phyloP scores from a whole-genome alignment of 2,329 filamentous ascomycete genomes.

The Fonsecaea erecta region DNA sequence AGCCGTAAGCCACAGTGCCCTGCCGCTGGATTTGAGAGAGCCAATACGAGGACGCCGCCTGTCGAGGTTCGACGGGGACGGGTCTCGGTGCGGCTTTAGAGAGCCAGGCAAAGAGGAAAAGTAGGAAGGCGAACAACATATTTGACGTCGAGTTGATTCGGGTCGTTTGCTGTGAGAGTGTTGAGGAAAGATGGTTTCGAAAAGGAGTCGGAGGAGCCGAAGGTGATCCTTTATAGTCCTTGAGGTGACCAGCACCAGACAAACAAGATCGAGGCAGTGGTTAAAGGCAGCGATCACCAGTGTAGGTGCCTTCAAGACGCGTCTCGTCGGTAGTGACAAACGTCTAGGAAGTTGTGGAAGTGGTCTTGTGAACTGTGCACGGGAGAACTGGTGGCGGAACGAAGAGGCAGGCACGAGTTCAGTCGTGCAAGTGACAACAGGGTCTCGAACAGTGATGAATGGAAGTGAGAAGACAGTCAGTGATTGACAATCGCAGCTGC shows the following conservation, averaged over 20 bases:
- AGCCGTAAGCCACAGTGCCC: slow-evolving; percentile 65
- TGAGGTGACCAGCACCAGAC: slow-evolving; percentile 21
- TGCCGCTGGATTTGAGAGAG: slow-evolving; percentile 70
- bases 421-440: slow-evolving; percentile 8
- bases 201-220: not conserved
- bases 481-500: slow-evolving; percentile 17
- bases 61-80: slow-evolving; percentile 17
- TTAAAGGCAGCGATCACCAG: slow-evolving; percentile 5
- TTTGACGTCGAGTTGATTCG: not conserved
- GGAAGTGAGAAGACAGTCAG: slow-evolving; percentile 14
- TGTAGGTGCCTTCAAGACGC: not conserved
- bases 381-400: not conserved
- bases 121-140: slow-evolving; percentile 24
- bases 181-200: slow-evolving; percentile 1
- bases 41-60: slow-evolving; percentile 64
- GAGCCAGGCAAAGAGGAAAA: slow-evolving; percentile 26
- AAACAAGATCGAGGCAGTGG: slow-evolving; percentile 12
- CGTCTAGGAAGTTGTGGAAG: not conserved
- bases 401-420: slow-evolving; percentile 7
- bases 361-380: slow-evolving; percentile 8
- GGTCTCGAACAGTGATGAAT: slow-evolving; percentile 9
- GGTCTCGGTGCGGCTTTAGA: slow-evolving; percentile 21
- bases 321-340: not conserved
- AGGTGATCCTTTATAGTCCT: slow-evolving; percentile 3
- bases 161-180: not conserved